phyloP scores from a whole-genome alignment of 2,329 filamentous ascomycete genomes.

The Leptographium flavum region DNA sequence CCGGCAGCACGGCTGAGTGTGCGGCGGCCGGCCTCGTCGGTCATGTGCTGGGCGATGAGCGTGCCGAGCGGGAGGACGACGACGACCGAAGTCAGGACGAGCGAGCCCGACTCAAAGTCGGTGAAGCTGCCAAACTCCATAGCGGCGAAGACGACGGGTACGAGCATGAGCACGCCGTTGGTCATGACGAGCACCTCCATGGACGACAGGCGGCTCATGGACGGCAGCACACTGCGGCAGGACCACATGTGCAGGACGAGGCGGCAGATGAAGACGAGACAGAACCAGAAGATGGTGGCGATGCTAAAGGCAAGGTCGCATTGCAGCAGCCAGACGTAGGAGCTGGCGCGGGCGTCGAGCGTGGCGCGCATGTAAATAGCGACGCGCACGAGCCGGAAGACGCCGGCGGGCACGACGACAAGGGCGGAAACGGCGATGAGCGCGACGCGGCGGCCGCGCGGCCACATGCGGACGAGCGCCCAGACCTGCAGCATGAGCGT shows the following conservation, averaged over 20 bases:
- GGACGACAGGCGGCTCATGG: slow-evolving; percentile 26
- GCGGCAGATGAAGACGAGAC: slow-evolving; percentile 38
- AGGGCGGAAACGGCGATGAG: slow-evolving; percentile 18
- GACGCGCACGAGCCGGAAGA: slow-evolving; percentile 20
- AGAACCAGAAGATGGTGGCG: slow-evolving; percentile 31
- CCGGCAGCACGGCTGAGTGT: neutral
- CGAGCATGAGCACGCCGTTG: slow-evolving; percentile 40
- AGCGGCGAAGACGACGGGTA: slow-evolving; percentile 38
- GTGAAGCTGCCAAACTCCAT: slow-evolving; percentile 27
- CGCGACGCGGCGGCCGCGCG: slow-evolving; percentile 17
- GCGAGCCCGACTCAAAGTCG: slow-evolving; percentile 34
- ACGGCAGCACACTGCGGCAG: slow-evolving; percentile 32
- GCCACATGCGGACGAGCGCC: slow-evolving; percentile 37
- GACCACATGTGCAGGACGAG: slow-evolving; percentile 31
- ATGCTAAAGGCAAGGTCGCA: slow-evolving; percentile 19
- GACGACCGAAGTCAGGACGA: slow-evolving; percentile 33
- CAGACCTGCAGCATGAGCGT: slow-evolving; percentile 38
- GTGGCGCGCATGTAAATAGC: slow-evolving; percentile 22
- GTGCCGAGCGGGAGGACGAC: slow-evolving; percentile 38
- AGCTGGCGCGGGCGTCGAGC: slow-evolving; percentile 8
- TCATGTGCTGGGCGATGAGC: slow-evolving; percentile 33
- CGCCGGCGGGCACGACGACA: slow-evolving; percentile 17
- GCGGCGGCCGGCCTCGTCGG: neutral
- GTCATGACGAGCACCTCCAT: slow-evolving; percentile 42
- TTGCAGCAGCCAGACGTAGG: slow-evolving; percentile 23